Percentiles rank a stretch among this genome's conserved stretches.
Conservation (phyloP, 2,329 filamentous ascomycete genomes). For the Xylariaceae sp. region DNA sequence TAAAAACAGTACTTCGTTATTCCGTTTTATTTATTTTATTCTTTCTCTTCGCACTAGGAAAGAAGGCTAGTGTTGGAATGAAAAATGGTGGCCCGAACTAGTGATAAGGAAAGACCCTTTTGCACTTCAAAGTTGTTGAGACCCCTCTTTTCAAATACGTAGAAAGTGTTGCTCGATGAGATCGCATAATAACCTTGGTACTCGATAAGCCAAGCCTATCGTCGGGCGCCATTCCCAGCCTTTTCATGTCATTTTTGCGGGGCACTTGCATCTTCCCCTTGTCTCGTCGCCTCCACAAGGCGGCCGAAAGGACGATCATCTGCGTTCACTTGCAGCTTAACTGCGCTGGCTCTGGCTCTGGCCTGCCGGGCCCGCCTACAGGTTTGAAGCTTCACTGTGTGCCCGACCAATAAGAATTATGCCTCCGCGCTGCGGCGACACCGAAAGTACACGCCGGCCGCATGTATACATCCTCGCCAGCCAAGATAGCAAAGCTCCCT, state of each 20-base stretch:
- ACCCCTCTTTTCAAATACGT: background rate
- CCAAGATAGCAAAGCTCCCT: background rate
- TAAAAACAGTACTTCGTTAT: too few relatives aligned
- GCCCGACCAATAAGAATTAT: slow-evolving; percentile 11
- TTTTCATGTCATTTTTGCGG: slow-evolving; percentile 21
- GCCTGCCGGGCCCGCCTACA: background rate
- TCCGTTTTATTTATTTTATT: too few relatives aligned
- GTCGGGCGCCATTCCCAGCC: background rate
- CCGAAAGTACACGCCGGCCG: slow-evolving; percentile 15
- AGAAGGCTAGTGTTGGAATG: too few relatives aligned
- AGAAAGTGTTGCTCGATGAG: slow-evolving; percentile 40
- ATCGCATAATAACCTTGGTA: slow-evolving; percentile 37
- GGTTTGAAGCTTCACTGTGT: background rate
- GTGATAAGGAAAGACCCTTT: too few relatives aligned
- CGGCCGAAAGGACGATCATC: slow-evolving; percentile 17
- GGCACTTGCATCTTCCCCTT: slow-evolving; percentile 21
- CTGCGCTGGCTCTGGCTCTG: background rate
- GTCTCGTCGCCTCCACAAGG: background rate
- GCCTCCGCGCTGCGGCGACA: slow-evolving; percentile 10
- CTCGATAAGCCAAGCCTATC: slow-evolving; percentile 30
- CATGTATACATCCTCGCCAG: slow-evolving; percentile 14
- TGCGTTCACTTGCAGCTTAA: slow-evolving; percentile 4
- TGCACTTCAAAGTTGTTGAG: too few relatives aligned
- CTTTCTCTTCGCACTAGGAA: too few relatives aligned
- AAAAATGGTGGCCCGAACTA: too few relatives aligned